These are phyloP conservation scores for Bruguiera parviflora DNA, from an alignment of 345 rosid genomes.

Conservation along the genomic window DNA sequence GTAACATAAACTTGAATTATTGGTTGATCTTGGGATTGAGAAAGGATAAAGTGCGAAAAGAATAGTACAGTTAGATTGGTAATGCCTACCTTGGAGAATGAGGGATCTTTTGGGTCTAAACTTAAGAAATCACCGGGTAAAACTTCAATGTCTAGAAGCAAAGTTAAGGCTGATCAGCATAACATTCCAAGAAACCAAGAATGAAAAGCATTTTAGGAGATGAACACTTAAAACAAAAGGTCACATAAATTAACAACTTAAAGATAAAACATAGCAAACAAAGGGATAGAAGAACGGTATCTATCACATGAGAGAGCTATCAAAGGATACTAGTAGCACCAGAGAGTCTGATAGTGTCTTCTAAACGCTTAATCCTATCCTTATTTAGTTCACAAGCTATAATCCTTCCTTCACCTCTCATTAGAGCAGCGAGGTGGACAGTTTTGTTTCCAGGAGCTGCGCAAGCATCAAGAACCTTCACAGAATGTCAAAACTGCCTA, in stretches of 20 bases:
- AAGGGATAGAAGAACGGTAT: background rate
- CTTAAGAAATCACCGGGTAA: constrained; percentile 65
- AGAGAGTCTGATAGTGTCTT: constrained; percentile 69
- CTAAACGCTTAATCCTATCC: constrained; percentile 63
- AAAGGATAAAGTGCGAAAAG: too few relatives aligned
- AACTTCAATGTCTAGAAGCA: constrained; percentile 51
- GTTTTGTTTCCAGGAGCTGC: constrained; percentile 99
- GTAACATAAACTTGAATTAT: too few relatives aligned
- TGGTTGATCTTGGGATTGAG: too few relatives aligned
- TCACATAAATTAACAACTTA: background rate
- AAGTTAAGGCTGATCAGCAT: constrained; percentile 33
- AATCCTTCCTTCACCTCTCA: constrained; percentile 74
- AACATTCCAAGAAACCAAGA: background rate
- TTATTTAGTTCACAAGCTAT: constrained; percentile 77
- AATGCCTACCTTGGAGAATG: constrained; percentile 49
- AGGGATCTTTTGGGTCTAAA: constrained; percentile 54
- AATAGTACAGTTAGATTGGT: too few relatives aligned
- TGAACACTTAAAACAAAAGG: background rate
- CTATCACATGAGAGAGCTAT: constrained; percentile 5
- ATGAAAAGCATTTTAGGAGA: background rate
- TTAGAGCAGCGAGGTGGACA: constrained; percentile 87
- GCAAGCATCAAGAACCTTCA: constrained; percentile 95
- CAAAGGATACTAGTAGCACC: constrained; percentile 83
- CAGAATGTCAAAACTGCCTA: constrained; percentile 20
- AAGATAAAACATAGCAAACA: background rate